Conservation (phyloP, 768 basidiomycete species). For the Pholiota conissans region DNA sequence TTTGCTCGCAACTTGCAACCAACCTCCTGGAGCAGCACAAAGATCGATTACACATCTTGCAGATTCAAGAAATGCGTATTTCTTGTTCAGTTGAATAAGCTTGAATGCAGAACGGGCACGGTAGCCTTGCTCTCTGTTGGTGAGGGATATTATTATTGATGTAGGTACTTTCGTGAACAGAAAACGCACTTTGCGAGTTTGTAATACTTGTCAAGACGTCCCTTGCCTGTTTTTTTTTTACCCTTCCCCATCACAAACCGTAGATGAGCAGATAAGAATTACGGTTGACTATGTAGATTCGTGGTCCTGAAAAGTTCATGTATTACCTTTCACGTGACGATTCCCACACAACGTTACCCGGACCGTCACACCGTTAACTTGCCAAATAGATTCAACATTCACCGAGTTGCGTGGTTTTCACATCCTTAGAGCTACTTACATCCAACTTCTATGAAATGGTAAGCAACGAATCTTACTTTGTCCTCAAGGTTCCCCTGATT, state of each 20-base stretch:
- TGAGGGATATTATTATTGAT: conserved; percentile 8
- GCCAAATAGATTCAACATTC: too few species aligned
- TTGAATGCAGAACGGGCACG: conserved; percentile 99
- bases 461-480: not conserved
- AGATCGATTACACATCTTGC: conserved; percentile 95
- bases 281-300: not conserved
- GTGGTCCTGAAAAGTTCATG: conserved; percentile 9
- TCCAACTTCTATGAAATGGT: not conserved
- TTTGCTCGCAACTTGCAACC: conserved; percentile 98
- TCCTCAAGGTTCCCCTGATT: not conserved
- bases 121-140: conserved; percentile 92
- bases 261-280: not conserved
- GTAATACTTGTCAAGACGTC: conserved; percentile 96
- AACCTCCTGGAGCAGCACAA: conserved; percentile 98
- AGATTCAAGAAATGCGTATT: conserved; percentile 87
- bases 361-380: not conserved
- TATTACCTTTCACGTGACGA: conserved; percentile 5
- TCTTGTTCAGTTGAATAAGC: conserved; percentile 97
- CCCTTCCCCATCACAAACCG: conserved; percentile 58
- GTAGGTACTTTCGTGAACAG: conserved; percentile 5
- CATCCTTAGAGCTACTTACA: too few species aligned
- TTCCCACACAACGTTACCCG: not conserved
- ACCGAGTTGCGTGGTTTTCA: too few species aligned
- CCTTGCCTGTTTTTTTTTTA: conserved; percentile 97
- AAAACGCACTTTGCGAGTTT: conserved; percentile 82